Evolutionary conservation across 2,329 filamentous ascomycete species (phyloP).

Genomic region (Aspergillus bombycis): DNA sequence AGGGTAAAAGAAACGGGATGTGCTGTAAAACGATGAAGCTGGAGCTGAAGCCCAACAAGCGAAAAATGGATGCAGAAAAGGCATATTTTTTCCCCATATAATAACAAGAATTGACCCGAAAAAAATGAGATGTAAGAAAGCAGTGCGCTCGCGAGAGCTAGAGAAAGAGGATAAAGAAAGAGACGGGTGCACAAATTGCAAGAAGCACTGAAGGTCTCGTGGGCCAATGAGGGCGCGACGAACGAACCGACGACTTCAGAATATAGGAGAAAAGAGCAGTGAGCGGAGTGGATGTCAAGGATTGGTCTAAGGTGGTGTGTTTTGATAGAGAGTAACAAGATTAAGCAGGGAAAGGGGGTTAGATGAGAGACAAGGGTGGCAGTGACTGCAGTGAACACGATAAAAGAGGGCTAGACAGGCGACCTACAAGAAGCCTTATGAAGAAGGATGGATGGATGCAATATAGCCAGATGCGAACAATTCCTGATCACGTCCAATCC

Average conservation of each 20-base stretch:
- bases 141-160: conserved; percentile 21
- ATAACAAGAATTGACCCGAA: conserved; percentile 18
- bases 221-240: conserved; percentile 23
- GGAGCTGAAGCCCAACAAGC: conserved; percentile 21
- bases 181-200: conserved; percentile 10
- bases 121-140: conserved; percentile 23
- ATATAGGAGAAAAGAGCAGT: conserved; percentile 19
- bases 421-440: conserved; percentile 48
- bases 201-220: conserved; percentile 18
- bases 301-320: conserved; percentile 13
- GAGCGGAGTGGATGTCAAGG: conserved; percentile 9
- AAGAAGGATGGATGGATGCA: conserved; percentile 19
- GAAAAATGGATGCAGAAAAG: conserved; percentile 19
- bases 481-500: conserved; percentile 21
- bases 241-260: conserved; percentile 18
- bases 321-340: conserved; percentile 24
- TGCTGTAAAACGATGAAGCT: conserved; percentile 27
- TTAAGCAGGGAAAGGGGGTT: conserved; percentile 19
- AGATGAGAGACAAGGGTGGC: conserved; percentile 22
- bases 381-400: conserved; percentile 20
- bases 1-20: conserved; percentile 26
- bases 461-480: conserved; percentile 19
- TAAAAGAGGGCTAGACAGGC: conserved; percentile 37
- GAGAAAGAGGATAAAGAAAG: conserved; percentile 18
- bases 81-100: conserved; percentile 16